Evolutionary conservation across 2,329 filamentous ascomycete genomes (phyloP).

Genomic region (Colletotrichum magnum): DNA sequence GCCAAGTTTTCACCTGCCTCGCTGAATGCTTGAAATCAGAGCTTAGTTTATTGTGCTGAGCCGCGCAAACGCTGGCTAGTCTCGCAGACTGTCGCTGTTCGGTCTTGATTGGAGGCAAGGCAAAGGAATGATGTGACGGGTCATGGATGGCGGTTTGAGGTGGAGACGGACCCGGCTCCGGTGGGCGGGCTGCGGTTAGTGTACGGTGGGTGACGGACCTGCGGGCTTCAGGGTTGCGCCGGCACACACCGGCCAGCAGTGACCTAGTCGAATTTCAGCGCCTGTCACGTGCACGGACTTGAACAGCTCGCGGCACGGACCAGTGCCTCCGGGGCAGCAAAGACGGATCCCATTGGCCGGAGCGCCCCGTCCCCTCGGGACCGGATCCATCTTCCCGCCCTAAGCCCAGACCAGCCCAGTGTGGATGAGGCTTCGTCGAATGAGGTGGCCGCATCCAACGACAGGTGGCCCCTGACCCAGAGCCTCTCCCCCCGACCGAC

Average conservation of each 20-base stretch:
- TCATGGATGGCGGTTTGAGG: background rate
- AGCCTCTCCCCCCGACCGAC: slow-evolving; percentile 11
- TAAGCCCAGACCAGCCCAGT: background rate
- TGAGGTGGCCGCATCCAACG: slow-evolving; percentile 20
- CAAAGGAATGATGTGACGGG: background rate
- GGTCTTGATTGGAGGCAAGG: background rate
- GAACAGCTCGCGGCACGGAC: background rate
- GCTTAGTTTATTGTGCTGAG: slow-evolving; percentile 8
- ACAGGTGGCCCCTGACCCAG: slow-evolving; percentile 21
- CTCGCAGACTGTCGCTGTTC: background rate
- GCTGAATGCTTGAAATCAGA: background rate
- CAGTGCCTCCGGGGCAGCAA: background rate
- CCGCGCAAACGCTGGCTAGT: background rate
- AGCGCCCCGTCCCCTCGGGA: background rate
- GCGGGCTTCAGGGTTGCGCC: background rate
- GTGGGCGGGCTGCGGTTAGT: background rate
- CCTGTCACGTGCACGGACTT: background rate
- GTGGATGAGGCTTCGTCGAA: slow-evolving; percentile 15
- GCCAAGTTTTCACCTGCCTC: background rate
- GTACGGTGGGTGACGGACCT: background rate
- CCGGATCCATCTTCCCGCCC: slow-evolving; percentile 33
- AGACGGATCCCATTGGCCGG: slow-evolving; percentile 24
- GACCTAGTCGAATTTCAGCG: too few species aligned
- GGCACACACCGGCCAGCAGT: too few species aligned
- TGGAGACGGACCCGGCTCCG: background rate